Conservation (phyloP, 2,329 filamentous ascomycete species). For the Ophiostoma ulmi region DNA sequence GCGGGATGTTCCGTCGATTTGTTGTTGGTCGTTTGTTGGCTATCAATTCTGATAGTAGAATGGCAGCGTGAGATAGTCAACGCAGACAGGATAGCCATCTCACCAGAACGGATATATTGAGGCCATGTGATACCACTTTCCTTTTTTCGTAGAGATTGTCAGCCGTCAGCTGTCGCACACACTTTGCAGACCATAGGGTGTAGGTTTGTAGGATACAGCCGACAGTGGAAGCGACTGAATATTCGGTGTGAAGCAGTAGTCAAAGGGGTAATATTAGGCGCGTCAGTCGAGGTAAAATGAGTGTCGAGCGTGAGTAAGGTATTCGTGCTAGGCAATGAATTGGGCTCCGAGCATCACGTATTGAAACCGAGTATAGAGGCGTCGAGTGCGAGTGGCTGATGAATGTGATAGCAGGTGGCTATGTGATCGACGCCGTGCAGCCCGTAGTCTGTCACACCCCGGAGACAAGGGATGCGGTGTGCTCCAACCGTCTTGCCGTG, state of each 20-base stretch:
- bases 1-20: too few relatives aligned
- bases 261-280: neutral
- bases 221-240: neutral
- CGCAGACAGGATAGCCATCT: too few relatives aligned
- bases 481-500: neutral
- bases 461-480: constrained; percentile 7
- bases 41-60: too few relatives aligned
- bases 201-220: too few relatives aligned
- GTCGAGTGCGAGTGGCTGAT: neutral
- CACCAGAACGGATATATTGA: too few relatives aligned
- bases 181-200: too few relatives aligned
- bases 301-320: neutral
- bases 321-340: too few relatives aligned
- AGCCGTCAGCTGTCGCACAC: too few relatives aligned
- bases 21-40: too few relatives aligned
- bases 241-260: neutral
- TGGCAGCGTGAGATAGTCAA: too few relatives aligned
- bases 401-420: neutral
- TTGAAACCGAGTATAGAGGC: neutral
- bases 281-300: neutral
- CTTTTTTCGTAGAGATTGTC: too few relatives aligned
- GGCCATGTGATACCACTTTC: too few relatives aligned
- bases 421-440: neutral
- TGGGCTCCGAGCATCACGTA: neutral
- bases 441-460: neutral